These are phyloP conservation scores for Tolypocladium endophyticum DNA, from an alignment of 2,329 filamentous ascomycete species.

Conservation along the genomic window DNA sequence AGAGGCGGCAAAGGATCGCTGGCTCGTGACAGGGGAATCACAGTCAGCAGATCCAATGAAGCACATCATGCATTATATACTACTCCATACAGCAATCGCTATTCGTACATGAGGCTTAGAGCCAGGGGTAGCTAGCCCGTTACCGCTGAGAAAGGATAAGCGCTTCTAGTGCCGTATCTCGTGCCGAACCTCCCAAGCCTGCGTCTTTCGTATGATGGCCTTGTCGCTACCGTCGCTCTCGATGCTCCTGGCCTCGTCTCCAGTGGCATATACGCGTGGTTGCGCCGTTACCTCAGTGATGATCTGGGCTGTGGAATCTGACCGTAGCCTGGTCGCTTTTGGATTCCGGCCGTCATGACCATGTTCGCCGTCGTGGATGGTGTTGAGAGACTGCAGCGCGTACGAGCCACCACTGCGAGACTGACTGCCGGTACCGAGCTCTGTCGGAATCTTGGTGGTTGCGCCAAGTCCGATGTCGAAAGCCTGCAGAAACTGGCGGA, in stretches of 20 bases:
- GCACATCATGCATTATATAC: too few relatives aligned
- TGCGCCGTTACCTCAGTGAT: constrained; percentile 1
- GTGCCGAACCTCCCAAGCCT: constrained; percentile 3
- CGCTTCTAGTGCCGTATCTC: neutral
- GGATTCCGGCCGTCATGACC: neutral
- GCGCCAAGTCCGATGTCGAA: constrained; percentile 8
- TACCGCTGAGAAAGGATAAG: neutral
- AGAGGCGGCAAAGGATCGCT: too few relatives aligned
- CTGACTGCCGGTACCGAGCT: constrained; percentile 1
- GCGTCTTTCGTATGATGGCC: constrained; percentile 6
- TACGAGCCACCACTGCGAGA: constrained; percentile 2
- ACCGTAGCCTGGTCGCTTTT: neutral
- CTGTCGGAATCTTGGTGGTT: constrained; percentile 7
- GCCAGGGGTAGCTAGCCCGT: neutral
- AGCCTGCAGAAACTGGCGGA: constrained; percentile 9
- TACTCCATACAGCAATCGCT: neutral
- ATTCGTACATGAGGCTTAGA: neutral
- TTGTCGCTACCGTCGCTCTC: constrained; percentile 8
- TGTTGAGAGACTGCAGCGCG: constrained; percentile 4
- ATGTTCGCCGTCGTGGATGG: neutral
- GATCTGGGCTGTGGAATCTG: constrained; percentile 1
- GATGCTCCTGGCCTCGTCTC: constrained; percentile 4
- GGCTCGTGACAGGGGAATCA: neutral
- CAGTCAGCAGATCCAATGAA: too few relatives aligned
- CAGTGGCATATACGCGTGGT: neutral